A percentile compares a stretch with the other conserved stretches of the same genome.
Evolutionary conservation across 805 yeast species (phyloP).

Genomic region (Yarrowia porcina): DNA sequence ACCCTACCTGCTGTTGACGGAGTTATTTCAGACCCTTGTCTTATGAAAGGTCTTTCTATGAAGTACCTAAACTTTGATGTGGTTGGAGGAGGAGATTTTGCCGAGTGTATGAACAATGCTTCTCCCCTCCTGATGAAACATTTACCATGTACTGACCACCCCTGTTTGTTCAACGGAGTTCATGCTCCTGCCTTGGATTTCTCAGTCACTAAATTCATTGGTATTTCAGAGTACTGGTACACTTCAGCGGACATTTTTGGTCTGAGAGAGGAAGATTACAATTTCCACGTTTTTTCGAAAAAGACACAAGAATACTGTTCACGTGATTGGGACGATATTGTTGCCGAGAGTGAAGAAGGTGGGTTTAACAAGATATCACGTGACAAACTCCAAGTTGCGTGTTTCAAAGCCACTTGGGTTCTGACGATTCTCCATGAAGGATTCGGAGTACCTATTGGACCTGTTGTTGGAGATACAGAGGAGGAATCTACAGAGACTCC

Average conservation of each 20-base stretch:
- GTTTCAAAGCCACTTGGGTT: slow-evolving; percentile 96
- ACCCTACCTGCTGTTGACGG: slow-evolving; percentile 30
- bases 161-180: slow-evolving; percentile 91
- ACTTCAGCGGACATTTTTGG: slow-evolving; percentile 89
- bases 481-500: slow-evolving; percentile 25
- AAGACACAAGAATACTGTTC: slow-evolving; percentile 72
- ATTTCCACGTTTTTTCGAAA: slow-evolving; percentile 60
- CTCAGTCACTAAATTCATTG: slow-evolving; percentile 75
- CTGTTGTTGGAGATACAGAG: slow-evolving; percentile 25
- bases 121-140: slow-evolving; percentile 72
- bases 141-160: slow-evolving; percentile 78
- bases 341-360: slow-evolving; percentile 52
- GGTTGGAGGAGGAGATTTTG: slow-evolving; percentile 76
- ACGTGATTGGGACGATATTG: slow-evolving; percentile 60
- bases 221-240: slow-evolving; percentile 96
- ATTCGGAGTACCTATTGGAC: slow-evolving; percentile 63
- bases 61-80: slow-evolving; percentile 36
- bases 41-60: slow-evolving; percentile 58
- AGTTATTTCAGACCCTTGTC: slow-evolving; percentile 67
- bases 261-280: slow-evolving; percentile 78
- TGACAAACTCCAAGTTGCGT: slow-evolving; percentile 61
- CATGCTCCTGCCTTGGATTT: slow-evolving; percentile 90
- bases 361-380: slow-evolving; percentile 55
- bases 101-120: slow-evolving; percentile 63
- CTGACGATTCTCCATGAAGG: slow-evolving; percentile 88